These are phyloP conservation scores for Rutidosis leptorrhynchoides DNA, from an alignment of 129 eudicot genomes.

Conservation along the genomic window DNA sequence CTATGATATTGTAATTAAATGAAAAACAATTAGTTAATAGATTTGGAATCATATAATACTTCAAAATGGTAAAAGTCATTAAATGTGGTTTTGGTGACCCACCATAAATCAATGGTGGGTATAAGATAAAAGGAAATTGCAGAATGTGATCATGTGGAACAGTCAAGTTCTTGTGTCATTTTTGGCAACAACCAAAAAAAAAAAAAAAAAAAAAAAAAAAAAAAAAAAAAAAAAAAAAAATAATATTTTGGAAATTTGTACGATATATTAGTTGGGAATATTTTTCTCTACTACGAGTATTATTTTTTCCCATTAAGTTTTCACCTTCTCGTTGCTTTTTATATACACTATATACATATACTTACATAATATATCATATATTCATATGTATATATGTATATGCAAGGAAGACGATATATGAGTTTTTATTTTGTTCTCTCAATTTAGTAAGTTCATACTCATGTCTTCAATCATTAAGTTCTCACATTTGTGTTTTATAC, in stretches of 20 bases:
- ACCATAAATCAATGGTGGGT: constrained; percentile 21
- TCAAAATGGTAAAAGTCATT: constrained; percentile 1
- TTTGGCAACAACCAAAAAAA: constrained; percentile 18
- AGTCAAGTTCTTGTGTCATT: constrained; percentile 24
- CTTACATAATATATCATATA: background rate
- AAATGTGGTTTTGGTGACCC: constrained; percentile 21
- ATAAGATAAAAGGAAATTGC: constrained; percentile 11
- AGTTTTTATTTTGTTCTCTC: constrained; percentile 19
- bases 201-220: no score
- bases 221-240: no score
- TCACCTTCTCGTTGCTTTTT: constrained; percentile 13
- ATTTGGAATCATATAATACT: constrained; percentile 18
- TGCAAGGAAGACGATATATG: constrained; percentile 22
- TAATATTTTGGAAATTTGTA: constrained; percentile 11
- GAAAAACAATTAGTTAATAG: background rate
- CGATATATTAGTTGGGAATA: constrained; percentile 14
- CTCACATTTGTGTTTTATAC: background rate
- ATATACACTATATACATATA: background rate
- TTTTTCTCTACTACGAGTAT: constrained; percentile 4
- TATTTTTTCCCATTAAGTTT: constrained; percentile 2
- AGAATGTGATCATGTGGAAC: constrained; percentile 18
- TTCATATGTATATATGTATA: constrained; percentile 4
- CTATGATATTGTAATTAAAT: background rate
- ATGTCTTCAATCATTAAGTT: background rate
- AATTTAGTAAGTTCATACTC: background rate